phyloP scores from a whole-genome alignment of 768 basidiomycete species.

The Austroboletus festivus region DNA sequence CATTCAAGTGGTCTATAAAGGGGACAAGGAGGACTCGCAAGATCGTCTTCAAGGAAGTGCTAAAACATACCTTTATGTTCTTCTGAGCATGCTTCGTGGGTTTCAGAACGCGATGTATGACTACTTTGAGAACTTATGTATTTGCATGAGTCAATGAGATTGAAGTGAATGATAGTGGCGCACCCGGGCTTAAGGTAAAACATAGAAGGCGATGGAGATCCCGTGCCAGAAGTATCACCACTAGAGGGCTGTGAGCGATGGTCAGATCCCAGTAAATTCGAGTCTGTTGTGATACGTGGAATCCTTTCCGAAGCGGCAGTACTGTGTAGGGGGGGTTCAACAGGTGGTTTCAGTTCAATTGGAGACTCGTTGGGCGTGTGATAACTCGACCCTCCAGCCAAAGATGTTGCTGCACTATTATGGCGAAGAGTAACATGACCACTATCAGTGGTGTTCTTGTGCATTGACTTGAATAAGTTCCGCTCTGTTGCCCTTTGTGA shows the following conservation, averaged over 20 bases:
- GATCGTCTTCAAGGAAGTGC: not conserved
- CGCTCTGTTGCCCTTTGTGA: not conserved
- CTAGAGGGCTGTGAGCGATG: not conserved
- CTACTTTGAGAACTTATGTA: conserved; percentile 11
- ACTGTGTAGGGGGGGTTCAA: conserved; percentile 11
- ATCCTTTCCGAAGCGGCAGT: not conserved
- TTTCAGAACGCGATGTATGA: conserved; percentile 10
- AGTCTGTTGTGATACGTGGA: not conserved
- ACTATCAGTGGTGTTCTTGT: not conserved
- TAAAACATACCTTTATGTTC: conserved; percentile 9
- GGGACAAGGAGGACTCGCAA: not conserved
- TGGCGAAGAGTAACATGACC: not conserved
- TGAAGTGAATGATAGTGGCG: not conserved
- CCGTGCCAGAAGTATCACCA: conserved; percentile 1
- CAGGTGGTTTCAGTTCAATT: conserved; percentile 1
- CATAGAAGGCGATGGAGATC: conserved; percentile 4
- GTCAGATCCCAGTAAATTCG: not conserved
- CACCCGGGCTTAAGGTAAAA: conserved; percentile 8
- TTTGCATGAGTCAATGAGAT: not conserved
- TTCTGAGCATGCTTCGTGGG: conserved; percentile 1
- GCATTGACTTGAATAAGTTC: not conserved
- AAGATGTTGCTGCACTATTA: not conserved
- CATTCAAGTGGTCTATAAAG: conserved; percentile 5
- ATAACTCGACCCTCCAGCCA: conserved; percentile 1
- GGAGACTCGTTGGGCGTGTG: conserved; percentile 11